Conservation (phyloP, 305 asterid genomes). For the Rubia tinctorum region DNA sequence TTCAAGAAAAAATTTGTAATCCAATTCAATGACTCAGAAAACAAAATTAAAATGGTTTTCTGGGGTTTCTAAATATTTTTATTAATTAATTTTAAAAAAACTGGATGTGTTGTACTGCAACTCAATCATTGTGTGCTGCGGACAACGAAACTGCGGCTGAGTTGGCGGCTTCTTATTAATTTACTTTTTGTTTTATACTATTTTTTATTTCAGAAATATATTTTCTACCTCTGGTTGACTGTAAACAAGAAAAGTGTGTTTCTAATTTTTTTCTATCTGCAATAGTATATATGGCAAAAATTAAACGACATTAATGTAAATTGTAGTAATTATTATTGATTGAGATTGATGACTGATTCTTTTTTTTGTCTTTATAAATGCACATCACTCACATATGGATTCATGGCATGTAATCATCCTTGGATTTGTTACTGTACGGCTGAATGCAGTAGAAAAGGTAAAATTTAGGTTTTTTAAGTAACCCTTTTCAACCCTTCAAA, state of each 20-base stretch:
- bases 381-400: not conserved
- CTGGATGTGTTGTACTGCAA: constrained; percentile 6
- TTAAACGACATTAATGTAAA: not conserved
- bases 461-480: not conserved
- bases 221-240: not conserved
- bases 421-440: not conserved
- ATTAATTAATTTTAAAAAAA: no score
- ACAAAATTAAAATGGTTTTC: no score
- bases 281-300: not conserved
- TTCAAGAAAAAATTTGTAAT: not conserved
- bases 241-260: not conserved
- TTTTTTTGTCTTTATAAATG: not conserved
- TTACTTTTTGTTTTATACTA: not conserved
- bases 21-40: not conserved
- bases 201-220: not conserved
- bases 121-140: constrained; percentile 9
- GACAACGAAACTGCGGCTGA: constrained; percentile 11
- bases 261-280: no score
- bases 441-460: not conserved
- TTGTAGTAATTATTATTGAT: not conserved
- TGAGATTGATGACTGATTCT: not conserved
- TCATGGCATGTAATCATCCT: not conserved
- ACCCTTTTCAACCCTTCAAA: no score
- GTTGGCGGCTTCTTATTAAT: not conserved
- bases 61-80: not conserved